These are phyloP conservation scores for Cordyceps tenuipes DNA, from an alignment of 2,329 filamentous ascomycete species.

Conservation along the genomic window DNA sequence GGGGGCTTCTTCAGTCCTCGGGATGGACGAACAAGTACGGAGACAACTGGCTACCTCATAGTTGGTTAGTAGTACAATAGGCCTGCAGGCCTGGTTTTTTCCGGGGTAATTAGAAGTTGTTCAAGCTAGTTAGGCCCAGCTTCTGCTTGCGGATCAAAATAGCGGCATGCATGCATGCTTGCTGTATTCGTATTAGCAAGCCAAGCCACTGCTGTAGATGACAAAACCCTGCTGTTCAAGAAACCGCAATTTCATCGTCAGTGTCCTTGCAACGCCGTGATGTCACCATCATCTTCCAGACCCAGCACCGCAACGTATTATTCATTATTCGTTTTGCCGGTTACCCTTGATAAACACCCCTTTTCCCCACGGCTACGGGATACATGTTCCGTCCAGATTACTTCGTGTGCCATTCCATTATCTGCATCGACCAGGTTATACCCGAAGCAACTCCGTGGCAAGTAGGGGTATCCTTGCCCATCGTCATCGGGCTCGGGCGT, in stretches of 20 bases:
- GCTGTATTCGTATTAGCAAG: background rate
- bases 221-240: background rate
- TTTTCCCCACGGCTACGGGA: no score
- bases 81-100: background rate
- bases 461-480: background rate
- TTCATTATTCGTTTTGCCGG: background rate
- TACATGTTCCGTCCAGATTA: no score
- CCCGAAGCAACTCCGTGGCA: background rate
- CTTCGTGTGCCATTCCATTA: background rate
- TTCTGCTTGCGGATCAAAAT: background rate
- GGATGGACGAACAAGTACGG: background rate
- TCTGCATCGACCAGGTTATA: background rate
- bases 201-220: background rate
- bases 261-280: background rate
- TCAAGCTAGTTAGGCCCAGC: background rate
- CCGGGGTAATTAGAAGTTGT: background rate
- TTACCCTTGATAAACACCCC: no score
- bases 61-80: background rate
- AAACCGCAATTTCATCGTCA: background rate
- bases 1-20: background rate
- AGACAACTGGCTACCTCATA: background rate
- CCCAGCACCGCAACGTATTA: background rate
- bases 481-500: background rate
- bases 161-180: background rate
- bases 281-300: background rate